Base-by-base conservation (phyloP, 768 basidiomycete genomes). In the Peribolospora baueri region DNA sequence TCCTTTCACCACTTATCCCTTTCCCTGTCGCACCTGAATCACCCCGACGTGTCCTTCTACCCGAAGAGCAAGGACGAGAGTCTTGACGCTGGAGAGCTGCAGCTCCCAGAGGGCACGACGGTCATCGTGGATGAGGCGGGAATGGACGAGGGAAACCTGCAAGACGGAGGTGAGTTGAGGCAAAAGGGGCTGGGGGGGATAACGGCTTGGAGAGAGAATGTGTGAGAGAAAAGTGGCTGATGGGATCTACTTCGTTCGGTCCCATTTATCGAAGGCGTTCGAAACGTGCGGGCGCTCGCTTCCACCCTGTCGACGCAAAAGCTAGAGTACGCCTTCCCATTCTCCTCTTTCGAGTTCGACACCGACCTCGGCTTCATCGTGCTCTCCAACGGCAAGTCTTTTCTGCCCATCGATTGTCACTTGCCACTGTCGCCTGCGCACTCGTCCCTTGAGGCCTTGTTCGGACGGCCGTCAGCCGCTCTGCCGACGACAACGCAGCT, bases 311-410 rank as follows among this genome's bases (percentile, higher is more conserved):
- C 57, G 8, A 58, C 63, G 46, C 63, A 64, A 45, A 65, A 61
- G 51, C 55, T 66, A 9, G 57, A 57, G 0, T 65, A 64, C 51
- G 57, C 57, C 49, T 66, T 65, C 56, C 64, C 65, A 4, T 66
- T 56, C 58, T 65, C 64, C 25, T 58, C 54, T 13, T 62, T 65
- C 48, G 59, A 61, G 36, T 61, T 65, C 42, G 60, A 60, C 13
- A 61, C 60, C 39, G 64, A 65, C 52, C 54, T 66, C 10, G 53
- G 49, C 36, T 59, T 64, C 41, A 11, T 65, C 36, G 50, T 65
- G 8, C 42, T 63, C 13, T 61, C 59, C 46, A 57, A 62, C 47
- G 65, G 61, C 10, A 65, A 62, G 53, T 59, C 62, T 14, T 54
- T 65, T 37, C 46, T 64, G 5, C 63, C 63, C 5, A 63, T 64